Conservation (phyloP, 2,329 filamentous ascomycete species). For the Fusarium sp. region DNA sequence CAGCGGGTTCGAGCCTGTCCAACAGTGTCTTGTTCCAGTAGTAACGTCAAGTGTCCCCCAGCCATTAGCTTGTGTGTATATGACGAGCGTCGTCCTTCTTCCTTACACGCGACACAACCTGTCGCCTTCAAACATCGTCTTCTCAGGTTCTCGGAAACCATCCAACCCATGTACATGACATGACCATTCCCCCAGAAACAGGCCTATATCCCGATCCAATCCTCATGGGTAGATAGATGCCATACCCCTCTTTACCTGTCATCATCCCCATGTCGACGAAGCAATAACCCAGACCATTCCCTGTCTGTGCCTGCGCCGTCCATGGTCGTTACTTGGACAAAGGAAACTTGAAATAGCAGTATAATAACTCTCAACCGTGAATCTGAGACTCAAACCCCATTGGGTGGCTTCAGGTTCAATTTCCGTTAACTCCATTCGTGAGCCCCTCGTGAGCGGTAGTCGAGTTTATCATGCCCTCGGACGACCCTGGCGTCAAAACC, state of each 20-base stretch:
- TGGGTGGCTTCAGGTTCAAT: conserved; percentile 25
- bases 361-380: conserved; percentile 30
- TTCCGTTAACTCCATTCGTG: conserved; percentile 48
- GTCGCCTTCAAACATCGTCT: conserved; percentile 12
- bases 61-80: conserved; percentile 19
- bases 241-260: conserved; percentile 8
- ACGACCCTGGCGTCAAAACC: conserved; percentile 27
- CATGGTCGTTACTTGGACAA: conserved; percentile 45
- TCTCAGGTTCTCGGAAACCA: conserved; percentile 29
- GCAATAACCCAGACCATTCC: conserved; percentile 31
- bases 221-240: conserved; percentile 18
- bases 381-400: conserved; percentile 14
- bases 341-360: conserved; percentile 41
- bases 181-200: conserved; percentile 19
- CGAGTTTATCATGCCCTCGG: conserved; percentile 27
- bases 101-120: conserved; percentile 19
- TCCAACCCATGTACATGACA: conserved; percentile 33
- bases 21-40: conserved; percentile 10
- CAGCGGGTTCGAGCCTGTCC: conserved; percentile 2
- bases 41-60: conserved; percentile 15
- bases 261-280: conserved; percentile 35
- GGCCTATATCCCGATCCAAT: conserved; percentile 39
- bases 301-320: conserved; percentile 41
- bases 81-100: conserved; percentile 25
- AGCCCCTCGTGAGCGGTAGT: conserved; percentile 39